Evolutionary conservation across 805 yeast genomes (phyloP), one percentile per base, ranked within the genome.

Genomic region (Candida boidinii): DNA sequence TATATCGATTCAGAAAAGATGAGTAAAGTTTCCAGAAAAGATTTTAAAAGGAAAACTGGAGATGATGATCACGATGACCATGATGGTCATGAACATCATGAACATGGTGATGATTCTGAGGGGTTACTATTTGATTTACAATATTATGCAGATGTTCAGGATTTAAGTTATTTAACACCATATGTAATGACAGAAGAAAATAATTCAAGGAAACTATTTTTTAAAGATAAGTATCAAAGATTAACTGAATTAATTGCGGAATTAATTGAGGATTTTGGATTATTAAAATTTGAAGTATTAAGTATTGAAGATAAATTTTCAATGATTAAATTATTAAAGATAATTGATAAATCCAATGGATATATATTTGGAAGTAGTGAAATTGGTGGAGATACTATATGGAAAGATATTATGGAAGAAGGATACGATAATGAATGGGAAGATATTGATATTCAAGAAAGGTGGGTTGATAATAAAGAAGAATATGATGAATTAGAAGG

Each of bases 401-500:
- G 98, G 98, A 83, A 87, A n/a, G 95, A 90, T 45, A 95, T 96
- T 1, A 72, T 90, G 1, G 68, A 97, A 42, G 85, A 83, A 33
- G 54, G 60, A 4, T 79, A 88, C 25, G 33, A 51, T 43, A 76
- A 83, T 9, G 56, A 66, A 29, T 54, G 67, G 28, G 75, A 62
- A 29, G 72, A 70, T 12, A 61, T 74, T 6, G 96, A 88, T 52
- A 73, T 86, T 4, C 98, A 92, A 45, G 98, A 92, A 43, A 67
- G 99, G 38, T 92, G 98, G 98, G 72, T 92, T 9, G 96, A 85
- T 37, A 68, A 78, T 43, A 92, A 88, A 52, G 80, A 72, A 18
- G 63, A 62, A 31, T 87, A 84, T 54, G 98, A 92, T 42, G 68
- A 71, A 31, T 64, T 66, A 31, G 81, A 73, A 39, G 64, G 61